Base-by-base conservation (phyloP, 2,329 filamentous ascomycete genomes). In the Botrytis byssoidea region DNA sequence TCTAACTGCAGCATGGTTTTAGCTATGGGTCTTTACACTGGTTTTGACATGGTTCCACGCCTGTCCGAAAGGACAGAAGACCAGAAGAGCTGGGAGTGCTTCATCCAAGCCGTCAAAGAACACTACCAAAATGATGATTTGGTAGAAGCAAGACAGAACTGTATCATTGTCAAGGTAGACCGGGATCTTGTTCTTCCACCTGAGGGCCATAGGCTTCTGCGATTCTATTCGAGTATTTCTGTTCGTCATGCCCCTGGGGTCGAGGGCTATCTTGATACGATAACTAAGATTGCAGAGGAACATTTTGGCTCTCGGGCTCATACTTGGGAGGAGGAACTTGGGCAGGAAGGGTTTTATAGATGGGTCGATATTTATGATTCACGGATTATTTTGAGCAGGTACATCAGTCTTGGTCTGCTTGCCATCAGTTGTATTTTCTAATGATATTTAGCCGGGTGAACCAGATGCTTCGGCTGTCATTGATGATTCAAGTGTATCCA, bases 1-100 rank as follows among this genome's bases (percentile, higher is more conserved):
- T 64, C 14, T 22, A 12, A 22, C 22, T 12, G n/a, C 63, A 48
- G 16, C 8, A 51, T 7, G 40, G 25, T 65, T 37, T 29, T 66
- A 74, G 55, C 70, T 63, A 79, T 80, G 76, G 78, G 77, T 40
- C 74, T 77, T 57, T 76, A 80, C 63, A 76, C 77, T 51, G 77
- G 78, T 40, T 81, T 81, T 69, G 78, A 80, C 59, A 79, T 81
- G 75, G 76, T 78, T 70, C 80, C 78, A 72, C 74, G 64, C 74
- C 73, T 81, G 7, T 76, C 78, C 37, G 77, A 77, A 73, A 75
- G 72, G 69, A 74, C 55, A 66, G 76, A 75, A n/a, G 79, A 80
- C 68, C 76, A 70, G 63, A 70, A 76, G 32, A 76, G 78, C 70
- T 80, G 77, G 78, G 10, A 75, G 32, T 65, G 37, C 3, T 80